Evolutionary conservation across 148 eudicot genomes (phyloP).

Genomic region (Fallopia convolvulus): DNA sequence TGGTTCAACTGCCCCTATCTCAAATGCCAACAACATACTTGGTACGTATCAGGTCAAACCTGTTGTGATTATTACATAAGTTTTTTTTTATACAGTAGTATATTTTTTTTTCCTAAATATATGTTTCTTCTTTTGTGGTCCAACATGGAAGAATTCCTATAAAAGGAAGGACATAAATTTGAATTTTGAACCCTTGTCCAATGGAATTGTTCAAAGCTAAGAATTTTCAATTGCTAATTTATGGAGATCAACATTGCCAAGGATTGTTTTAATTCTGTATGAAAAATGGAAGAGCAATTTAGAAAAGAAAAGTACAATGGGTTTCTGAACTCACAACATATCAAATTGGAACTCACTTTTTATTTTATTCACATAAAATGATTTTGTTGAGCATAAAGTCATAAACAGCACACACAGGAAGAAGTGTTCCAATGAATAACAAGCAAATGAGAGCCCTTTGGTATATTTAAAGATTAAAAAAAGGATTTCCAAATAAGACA

Average conservation of each 20-base stretch:
- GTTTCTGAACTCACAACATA: not conserved
- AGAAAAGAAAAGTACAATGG: too few species aligned
- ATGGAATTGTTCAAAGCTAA: too few species aligned
- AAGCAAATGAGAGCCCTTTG: not conserved
- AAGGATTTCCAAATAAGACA: not conserved
- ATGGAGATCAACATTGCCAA: too few species aligned
- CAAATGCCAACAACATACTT: not conserved
- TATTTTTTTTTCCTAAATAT: not conserved
- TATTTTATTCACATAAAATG: not conserved
- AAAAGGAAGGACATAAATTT: not conserved
- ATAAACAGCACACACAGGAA: not conserved
- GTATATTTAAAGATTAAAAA: not conserved
- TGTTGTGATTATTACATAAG: not conserved
- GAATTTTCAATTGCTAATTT: too few species aligned
- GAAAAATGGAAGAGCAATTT: too few species aligned
- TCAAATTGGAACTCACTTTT: not conserved
- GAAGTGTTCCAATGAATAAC: not conserved
- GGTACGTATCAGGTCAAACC: not conserved
- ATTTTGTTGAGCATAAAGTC: not conserved
- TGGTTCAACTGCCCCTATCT: constrained; percentile 1
- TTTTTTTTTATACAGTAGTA: not conserved
- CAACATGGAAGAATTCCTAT: not conserved
- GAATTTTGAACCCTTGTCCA: not conserved
- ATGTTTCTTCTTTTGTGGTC: not conserved
- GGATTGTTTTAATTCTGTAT: too few species aligned